Evolutionary conservation across 495 filamentous ascomycete genomes (phyloP).

Genomic region (Cercophora sp.): DNA sequence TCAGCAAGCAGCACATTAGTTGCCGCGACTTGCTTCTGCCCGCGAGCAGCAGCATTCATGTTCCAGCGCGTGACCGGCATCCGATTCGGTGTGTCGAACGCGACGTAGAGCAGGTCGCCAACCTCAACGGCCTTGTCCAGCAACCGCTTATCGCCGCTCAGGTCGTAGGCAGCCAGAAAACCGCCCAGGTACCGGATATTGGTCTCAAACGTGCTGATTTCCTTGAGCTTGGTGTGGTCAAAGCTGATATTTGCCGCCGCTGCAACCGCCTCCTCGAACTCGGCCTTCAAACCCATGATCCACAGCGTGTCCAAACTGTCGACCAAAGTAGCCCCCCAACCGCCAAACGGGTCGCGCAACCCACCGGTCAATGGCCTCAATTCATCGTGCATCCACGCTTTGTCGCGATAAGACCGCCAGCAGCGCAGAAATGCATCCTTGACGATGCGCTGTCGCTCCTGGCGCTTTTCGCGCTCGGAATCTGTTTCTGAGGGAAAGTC

Average conservation of each 20-base stretch:
- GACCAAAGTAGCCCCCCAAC: constrained; percentile 90
- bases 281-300: constrained; percentile 90
- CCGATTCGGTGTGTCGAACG: constrained; percentile 88
- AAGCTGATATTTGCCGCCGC: constrained; percentile 80
- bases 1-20: constrained; percentile 47
- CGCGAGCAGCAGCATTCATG: constrained; percentile 28
- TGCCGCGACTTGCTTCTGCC: constrained; percentile 31
- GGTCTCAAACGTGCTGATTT: constrained; percentile 73
- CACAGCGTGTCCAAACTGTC: constrained; percentile 89
- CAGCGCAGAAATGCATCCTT: constrained; percentile 66
- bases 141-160: constrained; percentile 63
- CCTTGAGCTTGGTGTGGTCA: constrained; percentile 54
- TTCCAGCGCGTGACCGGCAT: constrained; percentile 78
- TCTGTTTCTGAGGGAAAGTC: constrained; percentile 29
- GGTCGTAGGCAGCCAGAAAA: constrained; percentile 69
- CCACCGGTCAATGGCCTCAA: constrained; percentile 57
- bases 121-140: constrained; percentile 78
- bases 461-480: constrained; percentile 37
- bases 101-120: constrained; percentile 76
- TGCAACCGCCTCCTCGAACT: constrained; percentile 82
- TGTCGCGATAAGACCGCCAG: constrained; percentile 71
- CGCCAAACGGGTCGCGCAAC: constrained; percentile 71
- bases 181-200: constrained; percentile 79
- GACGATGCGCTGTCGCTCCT: constrained; percentile 43
- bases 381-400: constrained; percentile 79